Evolutionary conservation across 352 stramenopile species (phyloP).

Genomic region (Phytophthora citricola): DNA sequence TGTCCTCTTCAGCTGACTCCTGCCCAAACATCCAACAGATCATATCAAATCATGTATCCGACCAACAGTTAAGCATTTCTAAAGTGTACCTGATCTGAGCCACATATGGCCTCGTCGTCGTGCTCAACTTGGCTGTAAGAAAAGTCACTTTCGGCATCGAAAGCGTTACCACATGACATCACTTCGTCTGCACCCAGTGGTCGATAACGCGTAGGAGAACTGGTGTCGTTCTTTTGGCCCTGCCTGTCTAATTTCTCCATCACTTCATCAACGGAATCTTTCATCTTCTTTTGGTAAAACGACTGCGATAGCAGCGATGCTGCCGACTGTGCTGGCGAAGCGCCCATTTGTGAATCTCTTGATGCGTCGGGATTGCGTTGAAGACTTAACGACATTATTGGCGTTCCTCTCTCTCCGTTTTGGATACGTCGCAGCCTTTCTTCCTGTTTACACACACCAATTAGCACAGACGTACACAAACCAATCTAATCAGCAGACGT

Average conservation of each 20-base stretch:
- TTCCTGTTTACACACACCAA: conserved; percentile 52
- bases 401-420: conserved; percentile 59
- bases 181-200: conserved; percentile 28
- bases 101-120: conserved; percentile 4
- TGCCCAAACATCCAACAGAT: conserved; percentile 4
- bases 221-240: conserved; percentile 5
- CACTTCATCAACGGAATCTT: conserved; percentile 64
- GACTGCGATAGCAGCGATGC: conserved; percentile 81
- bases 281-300: conserved; percentile 83
- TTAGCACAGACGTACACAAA: background rate
- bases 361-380: conserved; percentile 43
- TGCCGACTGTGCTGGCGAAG: conserved; percentile 43
- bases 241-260: conserved; percentile 53
- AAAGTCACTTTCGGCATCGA: conserved; percentile 53
- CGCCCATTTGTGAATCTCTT: conserved; percentile 19
- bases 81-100: conserved; percentile 26
- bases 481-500: background rate
- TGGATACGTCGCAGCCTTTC: conserved; percentile 60
- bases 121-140: conserved; percentile 57
- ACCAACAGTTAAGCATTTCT: background rate
- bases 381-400: conserved; percentile 60
- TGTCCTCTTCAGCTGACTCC: conserved; percentile 45
- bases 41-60: background rate
- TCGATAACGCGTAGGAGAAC: background rate
- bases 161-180: conserved; percentile 50